phyloP scores from a whole-genome alignment of 1,284 basidiomycete species.

The Macrocystidia cucumis region DNA sequence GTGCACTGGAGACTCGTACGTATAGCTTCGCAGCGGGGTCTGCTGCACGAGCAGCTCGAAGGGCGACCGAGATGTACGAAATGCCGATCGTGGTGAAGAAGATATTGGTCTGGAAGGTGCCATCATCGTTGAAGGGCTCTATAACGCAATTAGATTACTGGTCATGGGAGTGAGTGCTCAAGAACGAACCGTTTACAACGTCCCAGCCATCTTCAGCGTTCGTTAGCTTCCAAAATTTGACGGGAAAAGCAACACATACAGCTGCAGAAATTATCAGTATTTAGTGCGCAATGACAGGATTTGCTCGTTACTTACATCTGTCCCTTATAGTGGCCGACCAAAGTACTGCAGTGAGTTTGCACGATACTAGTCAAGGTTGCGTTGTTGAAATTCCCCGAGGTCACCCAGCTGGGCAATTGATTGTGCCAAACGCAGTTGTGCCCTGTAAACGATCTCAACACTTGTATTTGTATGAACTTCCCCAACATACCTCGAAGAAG shows the following conservation, averaged over 20 bases:
- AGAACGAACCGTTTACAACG: conserved; percentile 31
- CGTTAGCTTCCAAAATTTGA: not conserved
- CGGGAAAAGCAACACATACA: conserved; percentile 12
- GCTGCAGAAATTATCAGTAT: conserved; percentile 8
- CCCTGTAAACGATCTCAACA: conserved; percentile 16
- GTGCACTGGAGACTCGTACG: conserved; percentile 12
- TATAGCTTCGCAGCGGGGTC: conserved; percentile 36
- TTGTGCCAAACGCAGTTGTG: conserved; percentile 52
- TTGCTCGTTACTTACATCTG: conserved; percentile 32
- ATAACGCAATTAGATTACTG: conserved; percentile 1
- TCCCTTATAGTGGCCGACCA: conserved; percentile 43
- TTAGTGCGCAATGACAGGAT: conserved; percentile 1
- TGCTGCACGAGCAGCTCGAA: conserved; percentile 31
- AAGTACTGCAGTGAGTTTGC: conserved; percentile 34
- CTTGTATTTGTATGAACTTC: not conserved
- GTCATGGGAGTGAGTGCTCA: conserved; percentile 11
- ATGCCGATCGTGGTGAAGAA: conserved; percentile 30
- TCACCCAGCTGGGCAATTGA: conserved; percentile 46
- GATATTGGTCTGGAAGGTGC: conserved; percentile 34
- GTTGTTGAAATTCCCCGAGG: conserved; percentile 31
- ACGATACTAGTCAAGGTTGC: conserved; percentile 35
- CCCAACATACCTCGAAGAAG: conserved; percentile 24
- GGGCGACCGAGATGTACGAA: conserved; percentile 28
- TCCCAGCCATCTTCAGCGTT: conserved; percentile 15
- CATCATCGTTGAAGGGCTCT: conserved; percentile 54